phyloP scores from a whole-genome alignment of 108 stramenopile species.

The Chaetoceros muelleri region DNA sequence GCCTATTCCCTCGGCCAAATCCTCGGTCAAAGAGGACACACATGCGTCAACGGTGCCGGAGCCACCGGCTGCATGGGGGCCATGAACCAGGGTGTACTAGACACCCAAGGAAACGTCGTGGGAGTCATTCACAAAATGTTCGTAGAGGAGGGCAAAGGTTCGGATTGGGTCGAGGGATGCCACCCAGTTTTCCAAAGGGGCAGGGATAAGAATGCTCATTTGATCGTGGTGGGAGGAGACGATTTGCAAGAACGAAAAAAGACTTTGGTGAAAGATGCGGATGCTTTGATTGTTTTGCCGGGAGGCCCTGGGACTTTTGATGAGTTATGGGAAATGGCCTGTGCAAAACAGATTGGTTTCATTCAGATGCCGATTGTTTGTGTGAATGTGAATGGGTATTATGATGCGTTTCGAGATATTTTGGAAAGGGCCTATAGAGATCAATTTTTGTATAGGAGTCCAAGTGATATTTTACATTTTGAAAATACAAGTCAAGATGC shows the following conservation, averaged over 20 bases:
- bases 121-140: constrained; percentile 92
- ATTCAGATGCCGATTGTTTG: constrained; percentile 69
- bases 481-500: constrained; percentile 47
- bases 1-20: constrained; percentile 56
- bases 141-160: constrained; percentile 50
- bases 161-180: constrained; percentile 35
- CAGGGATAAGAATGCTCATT: constrained; percentile 39
- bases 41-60: constrained; percentile 89
- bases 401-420: constrained; percentile 63
- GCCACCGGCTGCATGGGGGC: constrained; percentile 74
- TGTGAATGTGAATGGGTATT: constrained; percentile 77
- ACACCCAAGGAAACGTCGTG: constrained; percentile 64
- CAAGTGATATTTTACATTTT: constrained; percentile 73
- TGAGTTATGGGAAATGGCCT: constrained; percentile 88
- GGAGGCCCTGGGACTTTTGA: constrained; percentile 94
- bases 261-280: constrained; percentile 61
- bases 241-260: constrained; percentile 83
- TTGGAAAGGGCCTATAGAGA: constrained; percentile 58
- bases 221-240: constrained; percentile 64
- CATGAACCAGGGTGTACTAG: constrained; percentile 74
- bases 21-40: constrained; percentile 63
- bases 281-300: constrained; percentile 85
- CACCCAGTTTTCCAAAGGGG: constrained; percentile 14
- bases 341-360: constrained; percentile 68
- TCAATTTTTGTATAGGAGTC: constrained; percentile 43